Base-by-base conservation (phyloP, 805 yeast species). In the Starmerella riodocensis region DNA sequence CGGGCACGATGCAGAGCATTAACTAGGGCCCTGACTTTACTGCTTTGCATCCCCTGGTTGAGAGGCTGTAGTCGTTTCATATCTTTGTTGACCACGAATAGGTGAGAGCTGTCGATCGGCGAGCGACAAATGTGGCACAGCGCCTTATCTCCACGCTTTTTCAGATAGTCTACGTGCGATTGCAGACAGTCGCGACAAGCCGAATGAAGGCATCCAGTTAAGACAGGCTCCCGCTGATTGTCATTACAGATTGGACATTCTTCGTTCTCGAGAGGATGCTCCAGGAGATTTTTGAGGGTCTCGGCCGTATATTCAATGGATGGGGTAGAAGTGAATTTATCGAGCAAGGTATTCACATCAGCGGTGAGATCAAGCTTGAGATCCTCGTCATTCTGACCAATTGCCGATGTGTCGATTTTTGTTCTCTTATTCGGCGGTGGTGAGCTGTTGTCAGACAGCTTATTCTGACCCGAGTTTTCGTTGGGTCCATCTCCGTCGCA, bases 241-340 rank as follows among this genome's bases (percentile, higher is more conserved):
- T 75, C 69, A 0, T 84, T 75, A 57, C 97, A 88, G 19, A 86
- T 82, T 0, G 93, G 75, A 52, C 97, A 86, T 57, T 85, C 95
- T 9, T 67, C 68, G 2, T 58, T 60, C 30, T 43, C 50, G 5
- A 41, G 16, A 3, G 71, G 51, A 1, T 50, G 51, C 9, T 56
- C 53, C 6, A 46, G 32, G 18, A 60, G 46, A 27, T 43, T 39
- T 28, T 50, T 48, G 46, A 57, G 37, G 1, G 58, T 57, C 18
- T 56, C 58, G 11, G 43, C 27, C 2, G 46, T 41, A 19, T 45
- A 49, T 21, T 36, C 40, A 11, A 37, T 23, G 12, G 48, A 40
- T 2, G 50, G 41, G 0, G 45, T 23, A 5, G 40, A 19, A 6
- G 43, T 8, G 32, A 46, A 46, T 24, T 25, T 32, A 16, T 23